Base-by-base conservation (phyloP, 1,284 basidiomycete species). In the Phellopilus nigrolimitatus region DNA sequence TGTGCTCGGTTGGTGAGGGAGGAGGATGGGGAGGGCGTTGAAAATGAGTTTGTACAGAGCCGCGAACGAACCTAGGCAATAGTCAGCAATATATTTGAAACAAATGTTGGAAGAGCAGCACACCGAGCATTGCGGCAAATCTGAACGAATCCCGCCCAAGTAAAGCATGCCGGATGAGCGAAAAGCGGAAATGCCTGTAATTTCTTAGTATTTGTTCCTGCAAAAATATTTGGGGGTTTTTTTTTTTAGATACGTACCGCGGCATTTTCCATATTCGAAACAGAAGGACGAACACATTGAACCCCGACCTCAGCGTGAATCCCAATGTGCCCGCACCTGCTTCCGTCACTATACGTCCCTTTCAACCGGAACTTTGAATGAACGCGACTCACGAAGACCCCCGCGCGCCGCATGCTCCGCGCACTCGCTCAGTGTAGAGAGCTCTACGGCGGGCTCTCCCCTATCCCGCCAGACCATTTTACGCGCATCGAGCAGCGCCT, bases 51-150 rank as follows among this genome's bases (percentile, higher is more conserved):
- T 94, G 71, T 95, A 91, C 13, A 91, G 61, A 10, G 83, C 78
- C 5, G 88, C 87, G 60, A 92, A 93, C 0, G 85, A 81, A 2
- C 85, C 88, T 88, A 57, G 19, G 10, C 48, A 39, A 9, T 49
- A 41, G 37, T 31, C 7, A 13, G n/a, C 19, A 24, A 22, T 6
- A 12, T 25, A 12, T 28, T 17, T 47, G 28, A 33, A 43, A 38
- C 5, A 25, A 24, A 28, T 55, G 40, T 19, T 22, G 51, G 24
- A 39, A 28, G n/a, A 30, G 50, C 45, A 49, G 28, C 69, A 71
- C 55, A 83, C 90, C 91, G 27, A 95, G 72, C 89, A 93, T 94
- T 0, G 82, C 80, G 5, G 84, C 88, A 56, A 94, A 93, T 25
- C 92, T 75, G 61, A 85, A 76, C 0, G 88, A 84, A 61, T 94